Evolutionary conservation across 1,284 basidiomycete genomes (phyloP), one percentile per base, ranked within the genome.

Genomic region (Cryptococcus sp.): DNA sequence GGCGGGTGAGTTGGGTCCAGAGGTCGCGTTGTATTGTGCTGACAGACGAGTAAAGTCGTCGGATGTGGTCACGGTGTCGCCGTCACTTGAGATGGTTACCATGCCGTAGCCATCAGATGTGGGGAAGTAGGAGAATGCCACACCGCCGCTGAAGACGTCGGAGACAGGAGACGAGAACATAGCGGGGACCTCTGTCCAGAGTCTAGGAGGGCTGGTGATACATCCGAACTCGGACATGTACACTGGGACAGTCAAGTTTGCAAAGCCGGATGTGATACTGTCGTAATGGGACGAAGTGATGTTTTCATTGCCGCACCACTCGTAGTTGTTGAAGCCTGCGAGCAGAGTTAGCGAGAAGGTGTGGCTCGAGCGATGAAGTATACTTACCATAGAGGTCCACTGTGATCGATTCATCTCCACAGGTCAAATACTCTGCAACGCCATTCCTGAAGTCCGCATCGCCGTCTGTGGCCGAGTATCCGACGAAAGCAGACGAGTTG

Each of bases 171-270:
- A 69, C 57, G 87, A 83, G 74, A 88, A 89, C 19, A 96, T 81
- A n/a, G 87, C 84, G 37, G 77, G 80, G 15, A 87, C 85, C 74
- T 96, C 92, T 40, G 85, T 87, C 89, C 90, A 96, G 25, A 86
- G 79, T 66, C 91, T 86, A 45, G 87, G 85, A 20, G 81, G 80
- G 22, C 74, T 78, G 13, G 79, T 83, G 70, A 87, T 85, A 43
- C 61, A 78, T 57, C 92, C 92, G 63, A 85, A 95, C 81, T 96
- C 92, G 73, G 89, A 89, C 79, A 94, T 91, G 82, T 94, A 94
- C 5, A 89, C 89, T 1, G 86, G 85, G 23, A 93, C 84, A 54
- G 90, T 89, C 74, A 88, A 87, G 61, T 77, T 63, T 15, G 59
- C 57, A 64, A 81, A 81, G 22, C 78, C 79, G 5, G 58, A 45